Base-by-base conservation (phyloP, 2,329 filamentous ascomycete genomes). In the Sclerotinia sclerotiorum region DNA sequence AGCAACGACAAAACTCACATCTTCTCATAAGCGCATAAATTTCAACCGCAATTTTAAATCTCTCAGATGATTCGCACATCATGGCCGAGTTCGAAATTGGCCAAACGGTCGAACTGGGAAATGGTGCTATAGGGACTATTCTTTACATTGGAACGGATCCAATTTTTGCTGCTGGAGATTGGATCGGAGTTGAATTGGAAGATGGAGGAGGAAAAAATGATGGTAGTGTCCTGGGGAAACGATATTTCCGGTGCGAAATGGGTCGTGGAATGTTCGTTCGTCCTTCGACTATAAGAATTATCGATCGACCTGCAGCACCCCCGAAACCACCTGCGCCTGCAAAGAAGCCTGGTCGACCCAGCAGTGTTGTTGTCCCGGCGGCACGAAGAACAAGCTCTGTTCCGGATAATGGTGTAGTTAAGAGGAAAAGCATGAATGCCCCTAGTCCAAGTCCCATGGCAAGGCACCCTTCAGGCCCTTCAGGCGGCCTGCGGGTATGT, bases 201-300 rank as follows among this genome's bases (percentile, higher is more conserved):
- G 90, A 92, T 58, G 83, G 89, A 65, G 87, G 85, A 27, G 94
- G 95, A 44, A 98, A 98, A 82, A 98, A 98, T 75, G 93, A 98
- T 84, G 94, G 94, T 72, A 90, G 91, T 67, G 92, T 98, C 58
- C 87, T 94, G 79, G 94, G 93, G 70, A 87, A 92, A 77, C 84
- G 92, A 27, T 98, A 98, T 78, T 98, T 97, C 75, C 88, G 94
- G 62, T 98, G 94, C 80, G 85, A 77, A 79, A 89, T 85, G 87
- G 92, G 83, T 52, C 83, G 83, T 72, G 88, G 88, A 77, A 95
- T 99, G 87, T 98, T 99, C 76, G 86, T 97, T 67, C 87, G 92
- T 71, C 89, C 92, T 42, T 81, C 85, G 66, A 89, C 89, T 69
- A 83, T 95, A 62, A 85, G 84, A 17, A 82, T 88, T 71, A 79